Base-by-base conservation (phyloP, 2,329 filamentous ascomycete species). In the Colletotrichum scovillei region DNA sequence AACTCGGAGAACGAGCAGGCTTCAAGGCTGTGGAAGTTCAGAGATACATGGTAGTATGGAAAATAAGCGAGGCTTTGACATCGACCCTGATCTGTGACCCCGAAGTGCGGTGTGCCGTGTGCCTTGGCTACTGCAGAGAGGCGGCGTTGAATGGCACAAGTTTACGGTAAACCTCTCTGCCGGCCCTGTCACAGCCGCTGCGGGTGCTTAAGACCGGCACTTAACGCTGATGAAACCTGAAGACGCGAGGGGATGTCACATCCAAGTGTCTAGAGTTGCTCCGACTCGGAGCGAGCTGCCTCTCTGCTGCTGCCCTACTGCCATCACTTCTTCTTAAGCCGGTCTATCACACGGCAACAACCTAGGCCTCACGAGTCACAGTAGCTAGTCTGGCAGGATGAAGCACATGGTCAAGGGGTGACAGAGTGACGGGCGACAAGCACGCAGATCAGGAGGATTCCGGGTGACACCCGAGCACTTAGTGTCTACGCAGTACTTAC, bases 191-290 rank as follows among this genome's bases (percentile, higher is more conserved):
- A 52, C 69, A 69, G 22, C 52, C 30, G 22, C 52, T n/a, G 53
- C 53, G 42, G 64, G 12, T 69, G 38, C 69, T 69, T 72, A 59
- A 63, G 53, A 64, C 28, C 38, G 28, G 52, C 38, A 69, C 52
- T 52, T 64, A 69, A 59, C 35, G 22, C n/a, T 38, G 69, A 30
- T 64, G 65, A 69, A 72, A 69, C 69, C 65, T 53, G 24, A 26
- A 42, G 57, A 46, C 26, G 35, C 63, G 49, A 67, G 56, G 63
- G 69, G 22, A 52, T 42, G 57, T 35, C 69, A 57, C 57, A 72
- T 35, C 52, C 30, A 28, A 24, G 24, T 53, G 38, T 55, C 58
- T 63, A 24, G 28, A 22, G 28, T 11, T 53, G 42, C 19, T 53
- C 46, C 60, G n/a, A 53, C 11, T 32, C 26, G 26, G 38, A 5